Base-by-base conservation (phyloP, 805 yeast genomes). In the Ogataea pignaliae region DNA sequence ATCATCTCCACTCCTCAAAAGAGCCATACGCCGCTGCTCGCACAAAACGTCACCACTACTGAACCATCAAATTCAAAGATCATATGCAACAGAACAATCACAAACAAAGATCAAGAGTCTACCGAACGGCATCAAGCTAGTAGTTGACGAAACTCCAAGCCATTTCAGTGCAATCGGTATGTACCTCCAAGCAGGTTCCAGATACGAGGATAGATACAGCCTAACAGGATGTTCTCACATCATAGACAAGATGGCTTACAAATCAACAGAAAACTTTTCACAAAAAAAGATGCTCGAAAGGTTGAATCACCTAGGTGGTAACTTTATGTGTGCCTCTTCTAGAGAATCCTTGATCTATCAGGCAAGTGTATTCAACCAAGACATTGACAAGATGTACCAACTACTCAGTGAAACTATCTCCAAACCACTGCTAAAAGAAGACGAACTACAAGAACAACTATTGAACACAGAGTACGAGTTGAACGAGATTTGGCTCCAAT, bases 271-370 rank as follows among this genome's bases (percentile, higher is more conserved):
- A 31, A 69, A 76, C 43, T 69, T 73, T 45, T 55, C 77, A 1
- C 90, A 88, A 2, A 66, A 73, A 36, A 75, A 83, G 41, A 86
- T 93, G 88, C 73, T 86, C 52, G 84, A 84, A 51, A 75, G 75
- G 16, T 69, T 93, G 49, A 89, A 88, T 45, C 71, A 78, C 32
- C 65, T 93, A 45, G 99, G 99, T 39, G 99, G 98, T 12, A 91
- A 89, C 63, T 89, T 85, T 65, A 90, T 88, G 80, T 86, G 96
- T 59, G 84, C 95, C 1, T 85, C 96, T 0, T 86, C 95, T 8
- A 75, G 99, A 58, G 99, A 93, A 64, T 78, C 95, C 3, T 75
- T 91, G 70, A 79, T 91, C 68, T 93, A 93, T 64, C 98, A 93
- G 65, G 95, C 97, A 1, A 83, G 96, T 3, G 96, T 89, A 1